Base-by-base conservation (phyloP, 768 basidiomycete genomes). In the Gymnopilus dilepis region DNA sequence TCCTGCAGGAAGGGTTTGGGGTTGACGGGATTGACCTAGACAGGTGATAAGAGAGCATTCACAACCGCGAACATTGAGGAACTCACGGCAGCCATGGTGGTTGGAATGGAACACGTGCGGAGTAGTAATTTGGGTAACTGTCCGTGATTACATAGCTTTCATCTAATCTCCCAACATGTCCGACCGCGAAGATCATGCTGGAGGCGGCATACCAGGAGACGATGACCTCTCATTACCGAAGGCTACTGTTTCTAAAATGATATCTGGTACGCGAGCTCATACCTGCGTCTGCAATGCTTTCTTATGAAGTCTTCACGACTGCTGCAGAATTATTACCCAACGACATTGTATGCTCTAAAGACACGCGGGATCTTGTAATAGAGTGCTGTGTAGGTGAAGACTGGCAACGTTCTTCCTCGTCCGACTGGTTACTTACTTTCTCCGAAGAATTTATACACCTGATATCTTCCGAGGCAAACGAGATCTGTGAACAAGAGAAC, bases 1-100 rank as follows among this genome's bases (percentile, higher is more conserved):
- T 97, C 96, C 80, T 98, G 95, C 71, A 99, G 84, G 81, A 99
- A 99, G 6, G 97, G 97, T 80, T 99, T 99, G 21, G 97, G 97
- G 78, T 99, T 99, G 70, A 99, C 94, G 67, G 96, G 96, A 70
- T 88, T 87, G 72, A 92, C 89, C 90, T 92, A 73, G 15, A 38
- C 56, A 66, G 45, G 70, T 50, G 52, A 57, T 60, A 59, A 42
- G 38, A 59, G 53, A 41, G 41, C 24, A 28, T 59, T 55, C 21
- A 31, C 15, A 48, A 30, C 43, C 9, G 42, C 33, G 38, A 47
- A 57, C 30, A 40, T 62, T 34, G 54, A 65, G 60, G 59, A 66
- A 82, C 86, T 59, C 70, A 90, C 89, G 61, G 85, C 76, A 61
- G 87, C 84, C 89, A 90, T 90, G 78, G 77, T 85, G 76, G 84